phyloP scores from a whole-genome alignment of 1,284 basidiomycete species.

The Blastosporella zonata region DNA sequence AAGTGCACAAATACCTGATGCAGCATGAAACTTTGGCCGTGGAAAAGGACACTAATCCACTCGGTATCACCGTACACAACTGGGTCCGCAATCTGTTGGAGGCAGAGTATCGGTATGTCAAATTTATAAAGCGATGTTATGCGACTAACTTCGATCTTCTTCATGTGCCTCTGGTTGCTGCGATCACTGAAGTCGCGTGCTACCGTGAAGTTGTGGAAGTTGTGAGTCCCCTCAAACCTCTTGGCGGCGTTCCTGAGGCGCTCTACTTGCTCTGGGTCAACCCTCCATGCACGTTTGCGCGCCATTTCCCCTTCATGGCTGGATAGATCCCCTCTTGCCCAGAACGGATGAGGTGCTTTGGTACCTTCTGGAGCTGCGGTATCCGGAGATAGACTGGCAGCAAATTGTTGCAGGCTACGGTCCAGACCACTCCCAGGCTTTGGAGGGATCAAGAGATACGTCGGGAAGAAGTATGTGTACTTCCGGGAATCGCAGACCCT shows the following conservation, averaged over 20 bases:
- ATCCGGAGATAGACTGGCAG: constrained; percentile 19
- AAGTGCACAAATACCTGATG: constrained; percentile 69
- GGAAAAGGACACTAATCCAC: constrained; percentile 92
- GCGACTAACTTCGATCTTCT: constrained; percentile 68
- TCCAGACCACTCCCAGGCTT: constrained; percentile 71
- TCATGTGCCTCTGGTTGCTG: constrained; percentile 83
- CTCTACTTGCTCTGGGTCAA: constrained; percentile 51
- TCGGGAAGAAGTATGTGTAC: constrained; percentile 97
- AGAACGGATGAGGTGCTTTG: constrained; percentile 32
- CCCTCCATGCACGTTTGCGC: constrained; percentile 70
- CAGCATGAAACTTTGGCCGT: constrained; percentile 99
- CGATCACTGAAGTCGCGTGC: constrained; percentile 82
- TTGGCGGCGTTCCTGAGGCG: constrained; percentile 55
- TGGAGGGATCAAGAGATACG: constrained; percentile 91
- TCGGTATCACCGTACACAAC: constrained; percentile 88
- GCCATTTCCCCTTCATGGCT: constrained; percentile 52
- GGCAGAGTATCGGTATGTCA: background rate
- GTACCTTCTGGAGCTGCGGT: constrained; percentile 11
- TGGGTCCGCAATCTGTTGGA: constrained; percentile 67
- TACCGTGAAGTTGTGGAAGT: constrained; percentile 98
- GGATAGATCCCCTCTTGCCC: constrained; percentile 36
- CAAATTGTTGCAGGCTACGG: constrained; percentile 39
- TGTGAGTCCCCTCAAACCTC: constrained; percentile 81
- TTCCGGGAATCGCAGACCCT: constrained; percentile 91
- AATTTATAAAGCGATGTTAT: background rate